Conservation (phyloP, 768 basidiomycete species). For the Fomitopsis serialis region DNA sequence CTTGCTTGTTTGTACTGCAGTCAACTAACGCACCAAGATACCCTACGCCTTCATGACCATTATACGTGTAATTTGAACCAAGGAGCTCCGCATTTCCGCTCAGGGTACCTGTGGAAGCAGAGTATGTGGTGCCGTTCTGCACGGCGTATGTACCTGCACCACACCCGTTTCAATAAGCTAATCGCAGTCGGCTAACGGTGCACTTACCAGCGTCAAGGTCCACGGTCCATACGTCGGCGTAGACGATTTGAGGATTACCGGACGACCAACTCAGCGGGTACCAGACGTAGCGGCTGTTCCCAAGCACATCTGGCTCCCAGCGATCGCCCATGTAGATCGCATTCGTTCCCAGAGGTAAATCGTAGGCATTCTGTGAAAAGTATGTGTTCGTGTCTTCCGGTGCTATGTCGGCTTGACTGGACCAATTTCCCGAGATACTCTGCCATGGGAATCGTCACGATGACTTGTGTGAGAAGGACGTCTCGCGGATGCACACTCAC, state of each 20-base stretch:
- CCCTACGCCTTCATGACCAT: slow-evolving; percentile 48
- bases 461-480: no score
- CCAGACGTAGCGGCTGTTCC: slow-evolving; percentile 59
- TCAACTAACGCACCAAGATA: slow-evolving; percentile 44
- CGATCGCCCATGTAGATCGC: slow-evolving; percentile 64
- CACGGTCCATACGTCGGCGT: slow-evolving; percentile 53
- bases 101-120: slow-evolving; percentile 47
- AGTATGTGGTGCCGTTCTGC: slow-evolving; percentile 47
- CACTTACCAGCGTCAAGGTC: slow-evolving; percentile 37
- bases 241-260: slow-evolving; percentile 48
- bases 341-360: slow-evolving; percentile 42
- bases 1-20: no score
- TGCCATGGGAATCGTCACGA: slow-evolving; percentile 18
- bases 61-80: slow-evolving; percentile 37
- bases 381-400: slow-evolving; percentile 47
- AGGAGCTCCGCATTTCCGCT: slow-evolving; percentile 42
- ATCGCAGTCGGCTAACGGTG: not conserved
- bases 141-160: slow-evolving; percentile 41
- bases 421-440: slow-evolving; percentile 53
- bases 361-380: slow-evolving; percentile 57
- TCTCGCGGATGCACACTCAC: slow-evolving; percentile 26
- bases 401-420: slow-evolving; percentile 51
- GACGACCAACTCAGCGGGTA: slow-evolving; percentile 50
- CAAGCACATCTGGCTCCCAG: slow-evolving; percentile 49
- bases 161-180: not conserved